A percentile compares a stretch with the other conserved stretches of the same genome.
Conservation (phyloP, 495 filamentous ascomycete genomes). For the Aspergillus panamensis region DNA sequence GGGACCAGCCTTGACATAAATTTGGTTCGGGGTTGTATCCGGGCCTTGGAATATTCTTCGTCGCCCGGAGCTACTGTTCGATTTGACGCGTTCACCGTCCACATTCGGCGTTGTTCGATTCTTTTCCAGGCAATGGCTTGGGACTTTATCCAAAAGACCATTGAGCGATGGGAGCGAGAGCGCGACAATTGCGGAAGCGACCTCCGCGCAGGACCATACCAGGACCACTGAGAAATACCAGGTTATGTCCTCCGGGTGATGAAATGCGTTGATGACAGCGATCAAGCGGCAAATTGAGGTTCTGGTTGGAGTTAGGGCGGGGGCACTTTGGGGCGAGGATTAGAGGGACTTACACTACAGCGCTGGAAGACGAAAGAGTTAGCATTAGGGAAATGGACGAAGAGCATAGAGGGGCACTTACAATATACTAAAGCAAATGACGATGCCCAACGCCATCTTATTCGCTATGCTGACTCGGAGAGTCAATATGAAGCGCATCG, state of each 20-base stretch:
- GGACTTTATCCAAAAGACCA: no score
- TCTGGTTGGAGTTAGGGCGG: constrained; percentile 5
- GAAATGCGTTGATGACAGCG: constrained; percentile 17
- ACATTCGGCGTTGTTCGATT: no score
- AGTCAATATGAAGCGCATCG: constrained; percentile 15
- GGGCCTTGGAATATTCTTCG: no score
- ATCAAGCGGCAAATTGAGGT: constrained; percentile 23
- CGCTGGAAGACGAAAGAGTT: neutral
- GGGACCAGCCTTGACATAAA: no score
- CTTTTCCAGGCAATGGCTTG: no score
- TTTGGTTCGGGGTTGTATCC: no score
- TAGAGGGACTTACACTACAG: constrained; percentile 8
- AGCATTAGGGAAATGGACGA: neutral
- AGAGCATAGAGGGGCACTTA: neutral
- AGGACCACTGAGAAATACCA: constrained; percentile 27
- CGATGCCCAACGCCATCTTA: constrained; percentile 8
- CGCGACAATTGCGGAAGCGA: constrained; percentile 20
- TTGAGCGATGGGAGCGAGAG: constrained; percentile 20
- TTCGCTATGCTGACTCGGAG: constrained; percentile 14
- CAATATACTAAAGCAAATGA: constrained; percentile 22
- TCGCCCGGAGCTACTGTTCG: no score
- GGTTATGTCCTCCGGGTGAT: constrained; percentile 16
- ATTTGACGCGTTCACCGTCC: no score
- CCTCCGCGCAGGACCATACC: constrained; percentile 19
- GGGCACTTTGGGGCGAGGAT: neutral